A percentile compares a stretch with the other conserved stretches of the same genome.
Conservation (phyloP, 1,139 yeast genomes). For the Kurtzmaniella quercitrusa region DNA sequence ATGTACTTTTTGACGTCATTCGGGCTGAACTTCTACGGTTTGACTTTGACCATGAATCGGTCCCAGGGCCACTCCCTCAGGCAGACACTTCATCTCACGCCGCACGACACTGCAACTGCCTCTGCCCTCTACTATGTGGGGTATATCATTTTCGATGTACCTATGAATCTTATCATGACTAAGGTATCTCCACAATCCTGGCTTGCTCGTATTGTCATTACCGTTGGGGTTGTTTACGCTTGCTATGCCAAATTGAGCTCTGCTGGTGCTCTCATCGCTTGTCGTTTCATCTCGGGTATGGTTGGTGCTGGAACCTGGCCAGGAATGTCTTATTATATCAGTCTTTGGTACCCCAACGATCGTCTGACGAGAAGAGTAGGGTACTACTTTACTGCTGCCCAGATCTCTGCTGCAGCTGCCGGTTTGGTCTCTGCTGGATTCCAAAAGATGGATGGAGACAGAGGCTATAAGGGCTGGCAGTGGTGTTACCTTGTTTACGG, state of each 20-base stretch:
- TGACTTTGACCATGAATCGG: conserved; percentile 76
- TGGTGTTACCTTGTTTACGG: conserved; percentile 86
- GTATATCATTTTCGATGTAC: conserved; percentile 77
- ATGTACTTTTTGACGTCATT: conserved; percentile 76
- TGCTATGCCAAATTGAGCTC: conserved; percentile 61
- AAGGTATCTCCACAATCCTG: conserved; percentile 78
- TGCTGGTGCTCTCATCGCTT: conserved; percentile 61
- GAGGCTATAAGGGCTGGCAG: conserved; percentile 79
- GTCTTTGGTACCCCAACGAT: conserved; percentile 83
- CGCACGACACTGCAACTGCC: conserved; percentile 67
- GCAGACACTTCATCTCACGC: conserved; percentile 46
- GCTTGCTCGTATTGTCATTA: conserved; percentile 72
- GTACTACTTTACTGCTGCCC: conserved; percentile 88
- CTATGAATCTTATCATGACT: conserved; percentile 87
- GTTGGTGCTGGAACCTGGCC: conserved; percentile 96
- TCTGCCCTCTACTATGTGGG: conserved; percentile 83
- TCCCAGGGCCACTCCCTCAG: conserved; percentile 58
- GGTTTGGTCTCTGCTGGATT: conserved; percentile 86
- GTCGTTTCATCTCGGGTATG: conserved; percentile 70
- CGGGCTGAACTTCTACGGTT: conserved; percentile 74
- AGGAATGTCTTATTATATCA: conserved; percentile 79
- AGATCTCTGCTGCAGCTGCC: conserved; percentile 79
- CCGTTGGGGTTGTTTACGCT: conserved; percentile 73
- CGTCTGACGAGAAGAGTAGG: conserved; percentile 79
- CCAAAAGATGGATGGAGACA: conserved; percentile 70